phyloP scores from a whole-genome alignment of 495 filamentous ascomycete species.

The Aspergillus cristatus region DNA sequence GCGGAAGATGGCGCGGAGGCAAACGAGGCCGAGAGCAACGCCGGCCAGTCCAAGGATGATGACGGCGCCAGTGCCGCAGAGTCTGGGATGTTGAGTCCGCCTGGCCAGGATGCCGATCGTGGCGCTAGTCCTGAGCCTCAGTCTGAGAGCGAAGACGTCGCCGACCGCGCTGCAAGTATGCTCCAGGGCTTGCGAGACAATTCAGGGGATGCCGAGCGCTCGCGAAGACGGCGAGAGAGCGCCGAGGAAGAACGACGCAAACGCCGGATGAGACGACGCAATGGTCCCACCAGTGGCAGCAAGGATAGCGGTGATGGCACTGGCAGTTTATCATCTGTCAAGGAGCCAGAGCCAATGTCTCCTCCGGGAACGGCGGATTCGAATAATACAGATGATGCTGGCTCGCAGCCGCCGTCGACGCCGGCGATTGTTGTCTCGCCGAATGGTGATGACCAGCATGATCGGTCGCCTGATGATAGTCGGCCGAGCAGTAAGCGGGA shows the following conservation, averaged over 20 bases:
- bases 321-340: conserved; percentile 22
- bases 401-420: conserved; percentile 14
- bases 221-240: conserved; percentile 53
- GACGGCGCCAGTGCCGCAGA: conserved; percentile 18
- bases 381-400: conserved; percentile 14
- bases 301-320: conserved; percentile 34
- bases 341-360: conserved; percentile 24
- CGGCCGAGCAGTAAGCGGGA: too few relatives aligned
- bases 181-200: conserved; percentile 70
- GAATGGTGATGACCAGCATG: conserved; percentile 17
- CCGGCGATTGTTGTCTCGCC: conserved; percentile 34
- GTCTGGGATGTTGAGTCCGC: conserved; percentile 31
- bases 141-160: conserved; percentile 63
- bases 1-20: conserved; percentile 22
- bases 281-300: conserved; percentile 34
- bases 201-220: conserved; percentile 44
- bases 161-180: conserved; percentile 71
- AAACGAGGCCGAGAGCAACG: conserved; percentile 15
- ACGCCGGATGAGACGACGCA: conserved; percentile 50
- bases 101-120: conserved; percentile 26
- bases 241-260: conserved; percentile 61
- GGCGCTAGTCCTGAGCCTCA: conserved; percentile 30
- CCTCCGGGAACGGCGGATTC: conserved; percentile 16
- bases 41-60: conserved; percentile 12
- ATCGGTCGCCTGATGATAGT: conserved; percentile 11